Evolutionary conservation across 179 eudicot genomes (phyloP).

Genomic region (Heliamphora pulchella): DNA sequence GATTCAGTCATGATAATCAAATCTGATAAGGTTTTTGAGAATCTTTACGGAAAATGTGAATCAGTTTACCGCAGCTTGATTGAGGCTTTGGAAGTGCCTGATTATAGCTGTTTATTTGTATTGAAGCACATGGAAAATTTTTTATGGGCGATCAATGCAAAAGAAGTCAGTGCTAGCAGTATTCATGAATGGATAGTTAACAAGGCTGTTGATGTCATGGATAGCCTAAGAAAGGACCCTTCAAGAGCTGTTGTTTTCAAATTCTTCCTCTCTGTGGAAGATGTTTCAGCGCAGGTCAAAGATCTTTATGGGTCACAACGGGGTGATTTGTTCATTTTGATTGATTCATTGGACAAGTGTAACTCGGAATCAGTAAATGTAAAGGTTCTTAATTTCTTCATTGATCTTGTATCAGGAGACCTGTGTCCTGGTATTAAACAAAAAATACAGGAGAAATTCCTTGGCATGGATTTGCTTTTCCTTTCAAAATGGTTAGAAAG

Average conservation of each 20-base stretch:
- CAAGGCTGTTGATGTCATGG: slow-evolving; percentile 32
- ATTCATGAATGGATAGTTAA: slow-evolving; percentile 42
- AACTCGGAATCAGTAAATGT: slow-evolving; percentile 61
- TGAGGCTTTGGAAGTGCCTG: slow-evolving; percentile 49
- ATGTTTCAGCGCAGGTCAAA: slow-evolving; percentile 40
- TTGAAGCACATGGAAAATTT: slow-evolving; percentile 69
- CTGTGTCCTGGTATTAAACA: slow-evolving; percentile 44
- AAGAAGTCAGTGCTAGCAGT: slow-evolving; percentile 27
- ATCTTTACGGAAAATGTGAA: slow-evolving; percentile 59
- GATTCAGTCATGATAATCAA: slow-evolving; percentile 60
- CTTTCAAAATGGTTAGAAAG: slow-evolving; percentile 83
- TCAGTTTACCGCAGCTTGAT: slow-evolving; percentile 46
- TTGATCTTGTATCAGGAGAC: slow-evolving; percentile 64
- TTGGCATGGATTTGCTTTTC: slow-evolving; percentile 49
- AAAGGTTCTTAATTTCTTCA: slow-evolving; percentile 69
- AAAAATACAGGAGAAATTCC: slow-evolving; percentile 59
- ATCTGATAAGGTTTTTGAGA: slow-evolving; percentile 62
- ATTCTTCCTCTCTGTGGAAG: slow-evolving; percentile 57
- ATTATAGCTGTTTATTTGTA: slow-evolving; percentile 52
- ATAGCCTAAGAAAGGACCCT: slow-evolving; percentile 48
- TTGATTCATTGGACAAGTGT: slow-evolving; percentile 72
- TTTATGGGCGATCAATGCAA: slow-evolving; percentile 34
- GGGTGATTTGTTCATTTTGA: slow-evolving; percentile 68
- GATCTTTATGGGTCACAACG: slow-evolving; percentile 58
- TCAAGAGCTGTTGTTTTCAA: slow-evolving; percentile 41